A percentile compares a stretch with the other conserved stretches of the same genome.
Evolutionary conservation across 192 early-diverging fungal species (phyloP).

Genomic region (Mortierella alpina): DNA sequence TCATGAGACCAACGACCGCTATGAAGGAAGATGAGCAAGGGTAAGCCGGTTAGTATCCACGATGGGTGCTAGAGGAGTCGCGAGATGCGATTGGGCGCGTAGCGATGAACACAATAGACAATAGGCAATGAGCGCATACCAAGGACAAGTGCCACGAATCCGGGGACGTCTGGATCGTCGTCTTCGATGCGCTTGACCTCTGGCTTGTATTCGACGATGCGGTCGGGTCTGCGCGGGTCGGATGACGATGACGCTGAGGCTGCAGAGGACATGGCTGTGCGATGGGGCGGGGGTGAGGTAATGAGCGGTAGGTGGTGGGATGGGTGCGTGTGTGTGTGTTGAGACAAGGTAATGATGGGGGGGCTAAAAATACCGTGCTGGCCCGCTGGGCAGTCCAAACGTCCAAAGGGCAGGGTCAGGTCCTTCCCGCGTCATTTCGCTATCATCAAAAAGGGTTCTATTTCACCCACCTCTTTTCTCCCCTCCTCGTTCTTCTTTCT

Average conservation of each 20-base stretch:
- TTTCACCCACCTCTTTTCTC: not conserved
- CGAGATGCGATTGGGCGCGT: not conserved
- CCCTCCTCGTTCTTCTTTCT: not conserved
- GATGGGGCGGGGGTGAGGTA: not conserved
- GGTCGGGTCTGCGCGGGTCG: constrained; percentile 34
- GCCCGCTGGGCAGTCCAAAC: too few relatives aligned
- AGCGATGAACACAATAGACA: too few relatives aligned
- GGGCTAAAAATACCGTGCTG: too few relatives aligned
- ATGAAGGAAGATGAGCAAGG: not conserved
- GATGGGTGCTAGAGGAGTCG: not conserved
- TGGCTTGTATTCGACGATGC: constrained; percentile 50
- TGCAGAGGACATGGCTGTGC: not conserved
- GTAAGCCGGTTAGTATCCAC: not conserved
- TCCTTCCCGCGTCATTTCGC: too few relatives aligned
- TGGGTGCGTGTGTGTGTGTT: not conserved
- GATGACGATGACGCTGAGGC: not conserved
- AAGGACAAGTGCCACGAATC: constrained; percentile 34
- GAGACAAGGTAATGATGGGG: not conserved
- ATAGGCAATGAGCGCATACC: constrained; percentile 2
- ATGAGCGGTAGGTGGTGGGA: not conserved
- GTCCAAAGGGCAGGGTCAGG: too few relatives aligned
- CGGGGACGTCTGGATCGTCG: constrained; percentile 48
- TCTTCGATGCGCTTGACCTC: constrained; percentile 51
- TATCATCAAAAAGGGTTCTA: too few relatives aligned
- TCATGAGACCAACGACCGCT: constrained; percentile 34